A percentile compares a stretch with the other conserved stretches of the same genome.
Conservation (phyloP, 345 rosid species). For the Gossypioides kirkii region DNA sequence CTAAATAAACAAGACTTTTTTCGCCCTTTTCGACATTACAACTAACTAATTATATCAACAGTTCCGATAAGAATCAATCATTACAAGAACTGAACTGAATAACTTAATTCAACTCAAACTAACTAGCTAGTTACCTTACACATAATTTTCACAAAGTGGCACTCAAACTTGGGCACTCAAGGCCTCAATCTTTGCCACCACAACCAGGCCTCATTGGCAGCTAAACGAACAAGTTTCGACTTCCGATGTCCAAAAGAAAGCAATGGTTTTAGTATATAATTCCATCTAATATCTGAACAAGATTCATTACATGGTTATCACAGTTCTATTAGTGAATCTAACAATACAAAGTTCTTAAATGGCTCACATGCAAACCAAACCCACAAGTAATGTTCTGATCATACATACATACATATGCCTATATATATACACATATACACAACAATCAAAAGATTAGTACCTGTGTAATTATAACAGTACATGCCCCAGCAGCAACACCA, state of each 20-base stretch:
- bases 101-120: too few relatives aligned
- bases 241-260: neutral
- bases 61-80: too few relatives aligned
- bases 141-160: too few relatives aligned
- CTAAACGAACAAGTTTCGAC: neutral
- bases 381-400: neutral
- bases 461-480: slow-evolving; percentile 55
- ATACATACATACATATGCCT: neutral
- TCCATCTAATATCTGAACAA: slow-evolving; percentile 1
- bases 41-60: too few relatives aligned
- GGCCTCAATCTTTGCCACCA: too few relatives aligned
- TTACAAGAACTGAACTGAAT: too few relatives aligned
- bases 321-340: neutral
- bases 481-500: slow-evolving; percentile 90
- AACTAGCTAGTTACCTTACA: too few relatives aligned
- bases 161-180: too few relatives aligned
- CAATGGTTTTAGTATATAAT: neutral
- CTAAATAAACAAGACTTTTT: neutral
- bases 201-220: neutral
- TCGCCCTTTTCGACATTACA: too few relatives aligned
- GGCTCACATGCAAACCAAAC: neutral
- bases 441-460: neutral
- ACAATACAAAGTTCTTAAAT: neutral
- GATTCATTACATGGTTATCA: neutral
- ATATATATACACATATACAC: neutral